Evolutionary conservation across 148 eudicot genomes (phyloP).

Genomic region (Rhododendron williamsianum): DNA sequence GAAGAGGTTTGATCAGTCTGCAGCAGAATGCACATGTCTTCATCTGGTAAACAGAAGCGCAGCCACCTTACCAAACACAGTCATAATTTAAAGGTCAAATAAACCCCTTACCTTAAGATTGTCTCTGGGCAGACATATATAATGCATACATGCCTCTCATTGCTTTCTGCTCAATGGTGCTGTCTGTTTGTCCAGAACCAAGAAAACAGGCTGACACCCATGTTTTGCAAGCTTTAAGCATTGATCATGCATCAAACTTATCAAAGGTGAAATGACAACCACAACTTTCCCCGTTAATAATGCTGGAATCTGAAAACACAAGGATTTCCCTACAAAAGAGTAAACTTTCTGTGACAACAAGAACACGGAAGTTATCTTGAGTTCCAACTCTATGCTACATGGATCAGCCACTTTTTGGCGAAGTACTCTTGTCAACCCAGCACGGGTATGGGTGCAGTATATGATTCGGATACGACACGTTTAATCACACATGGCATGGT

Average conservation of each 20-base stretch:
- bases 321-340: constrained; percentile 70
- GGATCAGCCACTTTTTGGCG: neutral
- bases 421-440: neutral
- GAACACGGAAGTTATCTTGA: neutral
- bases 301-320: constrained; percentile 94
- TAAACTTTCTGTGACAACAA: neutral
- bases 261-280: constrained; percentile 86
- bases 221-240: constrained; percentile 83
- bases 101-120: constrained; percentile 49
- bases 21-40: constrained; percentile 19
- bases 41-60: neutral
- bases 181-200: constrained; percentile 90
- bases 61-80: neutral
- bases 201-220: constrained; percentile 97
- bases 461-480: neutral
- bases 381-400: neutral
- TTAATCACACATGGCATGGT: neutral
- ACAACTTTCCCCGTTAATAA: constrained; percentile 85
- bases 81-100: neutral
- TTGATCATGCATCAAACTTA: constrained; percentile 98
- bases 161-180: constrained; percentile 72
- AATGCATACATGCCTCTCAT: constrained; percentile 72
- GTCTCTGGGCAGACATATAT: constrained; percentile 95
- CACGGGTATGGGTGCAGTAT: neutral
- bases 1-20: constrained; percentile 78